These are phyloP conservation scores for Rhytidhysteron rufulum DNA, from an alignment of 2,329 filamentous ascomycete species.

Conservation along the genomic window DNA sequence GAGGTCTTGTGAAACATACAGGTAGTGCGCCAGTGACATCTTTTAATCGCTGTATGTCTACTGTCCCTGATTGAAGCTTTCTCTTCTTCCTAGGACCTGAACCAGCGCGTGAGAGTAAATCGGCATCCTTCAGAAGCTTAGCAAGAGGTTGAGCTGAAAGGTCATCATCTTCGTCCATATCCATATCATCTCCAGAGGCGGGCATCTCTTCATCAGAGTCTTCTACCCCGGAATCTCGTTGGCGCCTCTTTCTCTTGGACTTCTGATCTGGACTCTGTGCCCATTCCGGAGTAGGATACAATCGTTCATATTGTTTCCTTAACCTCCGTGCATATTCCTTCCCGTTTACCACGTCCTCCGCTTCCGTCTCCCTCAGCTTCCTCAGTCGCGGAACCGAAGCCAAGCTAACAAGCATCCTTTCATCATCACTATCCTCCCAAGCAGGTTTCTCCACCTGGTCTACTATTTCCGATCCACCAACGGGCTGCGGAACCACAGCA, in stretches of 20 bases:
- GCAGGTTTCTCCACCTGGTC: slow-evolving; percentile 51
- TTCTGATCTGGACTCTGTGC: slow-evolving; percentile 45
- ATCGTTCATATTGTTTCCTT: slow-evolving; percentile 68
- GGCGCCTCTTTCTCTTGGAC: slow-evolving; percentile 45
- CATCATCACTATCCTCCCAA: slow-evolving; percentile 97
- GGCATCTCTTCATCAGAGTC: slow-evolving; percentile 50
- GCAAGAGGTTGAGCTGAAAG: slow-evolving; percentile 74
- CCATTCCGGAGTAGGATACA: slow-evolving; percentile 62
- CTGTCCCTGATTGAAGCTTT: slow-evolving; percentile 77
- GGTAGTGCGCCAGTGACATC: slow-evolving; percentile 78
- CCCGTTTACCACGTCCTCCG: slow-evolving; percentile 81
- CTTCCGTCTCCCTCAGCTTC: slow-evolving; percentile 76
- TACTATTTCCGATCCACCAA: slow-evolving; percentile 34
- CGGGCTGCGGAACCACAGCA: slow-evolving; percentile 37
- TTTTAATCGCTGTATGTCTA: slow-evolving; percentile 85
- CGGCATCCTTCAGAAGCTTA: slow-evolving; percentile 71
- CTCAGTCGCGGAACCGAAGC: slow-evolving; percentile 70
- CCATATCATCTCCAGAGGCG: slow-evolving; percentile 55
- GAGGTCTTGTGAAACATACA: slow-evolving; percentile 38
- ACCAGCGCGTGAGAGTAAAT: slow-evolving; percentile 56
- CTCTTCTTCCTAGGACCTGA: slow-evolving; percentile 55
- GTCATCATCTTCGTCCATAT: slow-evolving; percentile 41
- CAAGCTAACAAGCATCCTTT: slow-evolving; percentile 78
- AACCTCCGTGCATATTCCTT: slow-evolving; percentile 79
- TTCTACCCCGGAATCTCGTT: slow-evolving; percentile 36